phyloP scores from a whole-genome alignment of 106 monocot genomes.

The Hemerocallis citrina region DNA sequence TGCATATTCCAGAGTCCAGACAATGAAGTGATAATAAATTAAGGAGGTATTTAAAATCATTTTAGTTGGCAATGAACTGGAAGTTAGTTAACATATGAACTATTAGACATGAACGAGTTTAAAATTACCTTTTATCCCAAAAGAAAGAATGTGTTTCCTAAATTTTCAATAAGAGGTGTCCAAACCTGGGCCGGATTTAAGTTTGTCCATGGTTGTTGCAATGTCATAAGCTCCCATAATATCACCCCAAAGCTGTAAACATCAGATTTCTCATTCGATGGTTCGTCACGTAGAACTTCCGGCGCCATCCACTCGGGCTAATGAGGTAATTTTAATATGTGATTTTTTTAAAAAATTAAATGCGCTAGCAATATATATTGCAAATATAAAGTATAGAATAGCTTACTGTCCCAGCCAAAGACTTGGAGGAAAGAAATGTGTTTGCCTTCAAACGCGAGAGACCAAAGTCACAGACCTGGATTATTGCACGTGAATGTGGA shows the following conservation, averaged over 20 bases:
- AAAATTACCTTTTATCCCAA: neutral
- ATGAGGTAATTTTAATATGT: slow-evolving; percentile 3
- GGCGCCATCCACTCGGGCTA: slow-evolving; percentile 99
- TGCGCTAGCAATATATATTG: neutral
- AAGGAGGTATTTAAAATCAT: too few relatives aligned
- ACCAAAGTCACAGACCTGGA: slow-evolving; percentile 98
- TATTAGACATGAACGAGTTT: neutral
- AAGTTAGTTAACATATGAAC: neutral
- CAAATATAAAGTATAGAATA: too few relatives aligned
- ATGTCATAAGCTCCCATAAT: slow-evolving; percentile 97
- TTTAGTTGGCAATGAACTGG: neutral
- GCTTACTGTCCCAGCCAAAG: slow-evolving; percentile 97
- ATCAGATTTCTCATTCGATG: slow-evolving; percentile 98
- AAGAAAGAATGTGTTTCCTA: neutral
- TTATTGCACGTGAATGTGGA: neutral
- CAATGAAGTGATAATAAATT: too few relatives aligned
- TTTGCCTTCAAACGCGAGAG: slow-evolving; percentile 89
- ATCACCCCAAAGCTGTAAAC: slow-evolving; percentile 98
- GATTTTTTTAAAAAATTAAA: too few relatives aligned
- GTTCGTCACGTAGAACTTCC: slow-evolving; percentile 97
- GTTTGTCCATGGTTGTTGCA: slow-evolving; percentile 96
- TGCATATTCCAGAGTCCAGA: too few relatives aligned
- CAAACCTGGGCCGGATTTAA: slow-evolving; percentile 97
- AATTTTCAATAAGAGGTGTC: neutral
- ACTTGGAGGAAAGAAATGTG: slow-evolving; percentile 93